phyloP scores from a whole-genome alignment of 1,284 basidiomycete species.

The Ceratobasidium sp. region DNA sequence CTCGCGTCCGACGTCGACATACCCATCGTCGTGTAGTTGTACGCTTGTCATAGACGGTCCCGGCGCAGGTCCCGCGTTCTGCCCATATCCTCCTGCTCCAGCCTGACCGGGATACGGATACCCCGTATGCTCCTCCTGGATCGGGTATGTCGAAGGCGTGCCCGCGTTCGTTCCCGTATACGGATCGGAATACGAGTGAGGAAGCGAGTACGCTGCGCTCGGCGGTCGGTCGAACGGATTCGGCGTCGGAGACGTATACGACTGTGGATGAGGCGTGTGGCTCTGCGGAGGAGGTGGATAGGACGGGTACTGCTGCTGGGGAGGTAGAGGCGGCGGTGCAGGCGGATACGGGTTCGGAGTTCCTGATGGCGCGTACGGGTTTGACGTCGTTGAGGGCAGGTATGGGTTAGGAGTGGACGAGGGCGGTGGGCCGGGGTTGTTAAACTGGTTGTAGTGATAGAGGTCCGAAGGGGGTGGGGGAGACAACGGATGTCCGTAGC shows the following conservation, averaged over 20 bases:
- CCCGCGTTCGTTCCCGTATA: slow-evolving; percentile 6
- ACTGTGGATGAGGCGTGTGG: slow-evolving; percentile 33
- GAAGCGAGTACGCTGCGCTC: slow-evolving; percentile 39
- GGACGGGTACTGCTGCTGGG: neutral
- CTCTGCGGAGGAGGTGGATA: slow-evolving; percentile 23
- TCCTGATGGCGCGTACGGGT: neutral
- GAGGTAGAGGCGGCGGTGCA: neutral
- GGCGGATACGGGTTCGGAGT: slow-evolving; percentile 32
- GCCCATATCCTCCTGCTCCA: neutral
- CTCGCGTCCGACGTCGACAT: slow-evolving; percentile 36
- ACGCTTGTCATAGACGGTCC: slow-evolving; percentile 24
- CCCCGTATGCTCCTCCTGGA: slow-evolving; percentile 38
- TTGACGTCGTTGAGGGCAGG: slow-evolving; percentile 8
- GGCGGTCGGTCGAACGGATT: slow-evolving; percentile 41
- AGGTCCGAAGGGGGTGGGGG: slow-evolving; percentile 36
- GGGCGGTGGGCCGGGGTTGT: slow-evolving; percentile 37
- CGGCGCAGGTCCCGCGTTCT: neutral
- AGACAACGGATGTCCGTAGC: slow-evolving; percentile 38
- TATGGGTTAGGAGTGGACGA: slow-evolving; percentile 27
- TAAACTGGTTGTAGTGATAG: slow-evolving; percentile 37
- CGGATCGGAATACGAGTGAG: slow-evolving; percentile 26
- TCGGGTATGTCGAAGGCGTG: slow-evolving; percentile 17
- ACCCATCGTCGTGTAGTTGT: slow-evolving; percentile 36
- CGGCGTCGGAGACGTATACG: slow-evolving; percentile 34
- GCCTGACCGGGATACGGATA: slow-evolving; percentile 10